These are phyloP conservation scores for Astragalus glycyphyllos DNA, from an alignment of 306 rosid genomes.

Conservation along the genomic window DNA sequence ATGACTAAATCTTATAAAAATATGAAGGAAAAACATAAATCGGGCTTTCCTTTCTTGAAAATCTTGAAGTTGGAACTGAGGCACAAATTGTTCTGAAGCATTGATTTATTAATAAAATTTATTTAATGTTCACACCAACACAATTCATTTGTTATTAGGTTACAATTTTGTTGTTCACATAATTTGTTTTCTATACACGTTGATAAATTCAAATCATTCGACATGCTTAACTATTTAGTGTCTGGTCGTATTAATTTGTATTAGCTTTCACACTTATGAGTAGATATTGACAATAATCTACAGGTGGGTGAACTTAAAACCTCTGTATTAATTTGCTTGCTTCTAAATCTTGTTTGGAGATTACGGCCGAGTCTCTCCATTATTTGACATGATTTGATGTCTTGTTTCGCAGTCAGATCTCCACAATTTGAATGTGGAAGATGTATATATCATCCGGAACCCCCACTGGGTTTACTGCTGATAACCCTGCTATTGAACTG, in stretches of 20 bases:
- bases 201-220: slow-evolving; percentile 90
- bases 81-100: too few species aligned
- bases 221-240: slow-evolving; percentile 59
- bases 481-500: slow-evolving; percentile 83
- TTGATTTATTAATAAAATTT: too few species aligned
- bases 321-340: slow-evolving; percentile 49
- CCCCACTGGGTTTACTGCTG: slow-evolving; percentile 64
- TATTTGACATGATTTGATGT: slow-evolving; percentile 8
- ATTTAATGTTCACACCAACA: too few species aligned
- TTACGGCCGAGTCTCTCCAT: not conserved
- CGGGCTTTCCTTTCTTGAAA: too few species aligned
- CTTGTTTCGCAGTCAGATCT: slow-evolving; percentile 77
- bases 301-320: slow-evolving; percentile 90
- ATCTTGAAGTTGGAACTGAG: too few species aligned
- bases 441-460: slow-evolving; percentile 71
- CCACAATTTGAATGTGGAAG: slow-evolving; percentile 57
- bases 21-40: too few species aligned
- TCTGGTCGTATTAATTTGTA: too few species aligned
- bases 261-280: not conserved
- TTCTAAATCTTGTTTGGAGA: slow-evolving; percentile 6
- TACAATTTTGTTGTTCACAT: not conserved
- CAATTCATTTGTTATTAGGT: too few species aligned
- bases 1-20: too few species aligned
- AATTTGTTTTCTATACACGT: slow-evolving; percentile 60
- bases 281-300: slow-evolving; percentile 43